A percentile compares a stretch with the other conserved stretches of the same genome.
Evolutionary conservation across 495 filamentous ascomycete genomes (phyloP).

Genomic region (Daldinia grandis): DNA sequence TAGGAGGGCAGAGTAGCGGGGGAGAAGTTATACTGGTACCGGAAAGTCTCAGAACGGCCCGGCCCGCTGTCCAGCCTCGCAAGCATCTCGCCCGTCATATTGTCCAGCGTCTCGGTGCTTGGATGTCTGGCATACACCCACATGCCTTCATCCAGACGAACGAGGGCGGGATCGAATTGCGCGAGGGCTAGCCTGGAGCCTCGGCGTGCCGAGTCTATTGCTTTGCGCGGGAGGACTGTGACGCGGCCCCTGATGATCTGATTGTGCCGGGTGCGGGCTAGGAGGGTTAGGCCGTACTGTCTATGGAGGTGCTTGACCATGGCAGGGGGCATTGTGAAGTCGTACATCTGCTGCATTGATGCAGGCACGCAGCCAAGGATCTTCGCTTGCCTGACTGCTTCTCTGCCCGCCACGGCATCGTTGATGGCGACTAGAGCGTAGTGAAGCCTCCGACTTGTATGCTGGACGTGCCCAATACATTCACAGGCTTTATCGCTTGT

Average conservation of each 20-base stretch:
- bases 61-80: not conserved
- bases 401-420: not conserved
- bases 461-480: conserved; percentile 3
- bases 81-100: not conserved
- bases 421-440: conserved; percentile 10
- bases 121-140: conserved; percentile 21
- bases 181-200: conserved; percentile 3
- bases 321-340: not conserved
- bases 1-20: not conserved
- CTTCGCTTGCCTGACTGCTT: not conserved
- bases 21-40: not conserved
- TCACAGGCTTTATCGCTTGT: conserved; percentile 11
- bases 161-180: not conserved
- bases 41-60: not conserved
- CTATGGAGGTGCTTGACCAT: not conserved
- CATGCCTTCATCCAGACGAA: conserved; percentile 3
- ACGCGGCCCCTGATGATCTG: conserved; percentile 7
- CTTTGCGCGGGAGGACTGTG: not conserved
- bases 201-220: not conserved
- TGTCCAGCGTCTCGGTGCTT: not conserved
- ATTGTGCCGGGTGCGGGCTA: conserved; percentile 11
- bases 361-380: not conserved
- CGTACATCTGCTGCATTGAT: not conserved
- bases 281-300: not conserved
- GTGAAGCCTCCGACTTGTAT: conserved; percentile 1